Evolutionary conservation across 2,329 filamentous ascomycete genomes (phyloP).

Genomic region (Dothiorella sarmentorum): DNA sequence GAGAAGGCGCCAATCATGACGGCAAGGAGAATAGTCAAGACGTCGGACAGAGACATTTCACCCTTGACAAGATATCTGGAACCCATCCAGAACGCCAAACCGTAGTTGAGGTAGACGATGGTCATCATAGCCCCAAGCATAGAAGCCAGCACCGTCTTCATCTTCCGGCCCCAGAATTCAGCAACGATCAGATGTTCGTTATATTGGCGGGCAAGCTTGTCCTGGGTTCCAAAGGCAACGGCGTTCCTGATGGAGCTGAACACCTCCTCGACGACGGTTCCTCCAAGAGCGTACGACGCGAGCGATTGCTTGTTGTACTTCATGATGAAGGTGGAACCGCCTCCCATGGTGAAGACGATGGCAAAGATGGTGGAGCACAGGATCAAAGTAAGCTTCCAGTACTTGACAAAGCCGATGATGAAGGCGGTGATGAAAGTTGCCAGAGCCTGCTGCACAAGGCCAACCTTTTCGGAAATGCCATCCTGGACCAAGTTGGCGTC

Average conservation of each 20-base stretch:
- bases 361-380: constrained; percentile 76
- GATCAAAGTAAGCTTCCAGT: constrained; percentile 91
- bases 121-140: constrained; percentile 85
- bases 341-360: constrained; percentile 72
- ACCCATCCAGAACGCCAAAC: constrained; percentile 24
- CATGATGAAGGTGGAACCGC: constrained; percentile 65
- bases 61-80: constrained; percentile 22
- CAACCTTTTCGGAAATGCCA: constrained; percentile 58
- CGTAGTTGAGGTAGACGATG: constrained; percentile 71
- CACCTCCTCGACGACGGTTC: constrained; percentile 89
- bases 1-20: constrained; percentile 93
- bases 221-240: constrained; percentile 88
- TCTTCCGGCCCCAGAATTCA: constrained; percentile 70
- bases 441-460: constrained; percentile 31
- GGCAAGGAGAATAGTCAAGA: constrained; percentile 83
- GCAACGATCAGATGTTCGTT: constrained; percentile 70
- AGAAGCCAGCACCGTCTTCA: constrained; percentile 67
- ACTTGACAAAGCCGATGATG: constrained; percentile 84
- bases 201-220: constrained; percentile 84
- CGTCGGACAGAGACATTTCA: constrained; percentile 62
- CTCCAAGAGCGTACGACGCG: constrained; percentile 76
- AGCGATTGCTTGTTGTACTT: constrained; percentile 77
- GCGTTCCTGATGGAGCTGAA: constrained; percentile 91
- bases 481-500: constrained; percentile 94
- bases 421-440: constrained; percentile 76